Conservation (phyloP, 495 filamentous ascomycete species). For the Gamarada debralockiae region DNA sequence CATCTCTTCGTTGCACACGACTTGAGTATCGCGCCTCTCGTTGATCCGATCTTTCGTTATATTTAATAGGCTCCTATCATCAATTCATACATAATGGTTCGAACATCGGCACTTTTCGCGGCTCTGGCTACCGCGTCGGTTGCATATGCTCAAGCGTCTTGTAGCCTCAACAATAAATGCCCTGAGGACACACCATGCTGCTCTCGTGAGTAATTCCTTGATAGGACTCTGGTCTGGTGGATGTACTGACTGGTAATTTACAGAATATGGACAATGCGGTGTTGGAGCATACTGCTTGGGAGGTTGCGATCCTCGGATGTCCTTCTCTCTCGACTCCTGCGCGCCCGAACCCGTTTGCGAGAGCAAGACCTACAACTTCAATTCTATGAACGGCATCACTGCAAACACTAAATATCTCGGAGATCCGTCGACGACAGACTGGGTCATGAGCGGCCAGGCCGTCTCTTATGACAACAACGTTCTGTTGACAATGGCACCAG, state of each 20-base stretch:
- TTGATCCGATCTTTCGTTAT: not conserved
- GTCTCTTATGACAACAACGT: constrained; percentile 57
- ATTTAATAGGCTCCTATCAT: not conserved
- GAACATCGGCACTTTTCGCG: constrained; percentile 18
- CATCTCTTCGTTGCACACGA: not conserved
- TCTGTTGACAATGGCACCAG: constrained; percentile 80
- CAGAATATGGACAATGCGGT: constrained; percentile 92
- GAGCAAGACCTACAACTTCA: constrained; percentile 66
- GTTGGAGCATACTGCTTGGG: constrained; percentile 94
- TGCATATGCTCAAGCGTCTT: constrained; percentile 33
- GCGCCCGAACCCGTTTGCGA: constrained; percentile 81
- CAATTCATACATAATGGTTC: constrained; percentile 24
- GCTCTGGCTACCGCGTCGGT: constrained; percentile 28
- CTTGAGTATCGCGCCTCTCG: not conserved
- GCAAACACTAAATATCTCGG: constrained; percentile 81
- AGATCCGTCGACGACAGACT: constrained; percentile 71
- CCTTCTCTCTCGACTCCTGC: constrained; percentile 78
- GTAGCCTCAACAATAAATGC: constrained; percentile 61
- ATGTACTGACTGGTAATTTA: constrained; percentile 12
- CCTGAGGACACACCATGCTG: constrained; percentile 80
- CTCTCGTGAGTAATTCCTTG: constrained; percentile 64
- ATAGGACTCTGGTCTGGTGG: constrained; percentile 23
- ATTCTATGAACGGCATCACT: constrained; percentile 61
- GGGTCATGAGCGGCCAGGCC: constrained; percentile 80
- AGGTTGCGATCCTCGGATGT: constrained; percentile 85